phyloP scores from a whole-genome alignment of 176 grass and related monocot species.

The Oryza brachyantha region DNA sequence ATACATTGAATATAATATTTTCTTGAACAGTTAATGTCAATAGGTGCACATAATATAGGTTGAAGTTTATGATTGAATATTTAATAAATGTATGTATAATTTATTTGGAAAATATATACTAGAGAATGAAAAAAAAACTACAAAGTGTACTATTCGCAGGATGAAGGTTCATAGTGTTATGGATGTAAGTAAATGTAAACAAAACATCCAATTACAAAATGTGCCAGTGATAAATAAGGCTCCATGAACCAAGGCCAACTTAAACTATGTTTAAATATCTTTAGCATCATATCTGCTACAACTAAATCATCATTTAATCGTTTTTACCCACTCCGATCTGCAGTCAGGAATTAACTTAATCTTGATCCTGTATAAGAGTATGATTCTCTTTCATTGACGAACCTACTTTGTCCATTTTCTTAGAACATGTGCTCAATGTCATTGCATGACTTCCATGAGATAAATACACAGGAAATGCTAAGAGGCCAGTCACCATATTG shows the following conservation, averaged over 20 bases:
- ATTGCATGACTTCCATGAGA: not conserved
- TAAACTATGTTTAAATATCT: conserved; percentile 4
- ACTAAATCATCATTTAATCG: not conserved
- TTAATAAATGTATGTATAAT: conserved; percentile 9
- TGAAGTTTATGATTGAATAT: conserved; percentile 14
- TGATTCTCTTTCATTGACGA: not conserved
- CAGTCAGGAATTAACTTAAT: not conserved
- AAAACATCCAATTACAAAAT: not conserved
- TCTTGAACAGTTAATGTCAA: not conserved
- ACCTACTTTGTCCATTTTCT: not conserved
- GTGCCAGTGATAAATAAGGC: not conserved
- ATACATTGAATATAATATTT: conserved; percentile 1
- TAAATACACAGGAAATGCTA: not conserved
- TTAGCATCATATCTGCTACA: not conserved
- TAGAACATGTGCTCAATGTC: not conserved
- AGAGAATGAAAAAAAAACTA: not conserved
- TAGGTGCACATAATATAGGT: not conserved
- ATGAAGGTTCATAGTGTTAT: conserved; percentile 1
- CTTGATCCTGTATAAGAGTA: not conserved
- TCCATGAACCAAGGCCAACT: conserved; percentile 2
- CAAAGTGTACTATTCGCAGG: not conserved
- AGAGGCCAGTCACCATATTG: not conserved
- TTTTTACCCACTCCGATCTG: not conserved
- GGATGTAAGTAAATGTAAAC: not conserved
- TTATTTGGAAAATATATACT: conserved; percentile 2